phyloP scores from a whole-genome alignment of 768 basidiomycete genomes.

The Stropharia rugosoannulata region DNA sequence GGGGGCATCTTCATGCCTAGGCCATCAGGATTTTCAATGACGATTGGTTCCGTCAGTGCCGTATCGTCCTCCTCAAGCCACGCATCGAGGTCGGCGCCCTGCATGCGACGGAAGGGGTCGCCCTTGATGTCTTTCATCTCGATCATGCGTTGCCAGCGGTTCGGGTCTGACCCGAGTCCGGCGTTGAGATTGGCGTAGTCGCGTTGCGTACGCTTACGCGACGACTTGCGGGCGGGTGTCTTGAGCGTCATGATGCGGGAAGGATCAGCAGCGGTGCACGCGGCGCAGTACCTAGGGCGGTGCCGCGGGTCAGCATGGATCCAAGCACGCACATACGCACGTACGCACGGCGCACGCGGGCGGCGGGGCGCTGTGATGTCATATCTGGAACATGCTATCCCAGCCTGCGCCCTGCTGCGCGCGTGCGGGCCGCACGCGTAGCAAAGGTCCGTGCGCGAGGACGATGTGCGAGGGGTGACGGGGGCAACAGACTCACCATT shows the following conservation, averaged over 20 bases:
- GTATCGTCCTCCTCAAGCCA: slow-evolving; percentile 74
- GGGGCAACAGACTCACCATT: slow-evolving; percentile 54
- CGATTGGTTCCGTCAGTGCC: slow-evolving; percentile 81
- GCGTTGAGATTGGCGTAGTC: slow-evolving; percentile 77
- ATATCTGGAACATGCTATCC: slow-evolving; percentile 12
- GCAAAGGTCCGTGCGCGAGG: background rate
- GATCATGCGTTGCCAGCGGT: slow-evolving; percentile 68
- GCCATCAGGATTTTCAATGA: slow-evolving; percentile 76
- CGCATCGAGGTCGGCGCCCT: slow-evolving; percentile 64
- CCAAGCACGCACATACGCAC: no score
- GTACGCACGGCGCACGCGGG: background rate
- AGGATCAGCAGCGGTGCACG: slow-evolving; percentile 61
- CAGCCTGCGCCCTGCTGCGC: background rate
- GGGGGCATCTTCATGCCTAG: slow-evolving; percentile 91
- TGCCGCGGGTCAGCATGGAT: background rate
- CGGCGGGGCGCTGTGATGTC: slow-evolving; percentile 13
- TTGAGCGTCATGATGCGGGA: slow-evolving; percentile 70
- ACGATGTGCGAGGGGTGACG: background rate
- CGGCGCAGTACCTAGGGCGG: slow-evolving; percentile 61
- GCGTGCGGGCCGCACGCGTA: background rate
- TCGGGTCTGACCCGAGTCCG: slow-evolving; percentile 59
- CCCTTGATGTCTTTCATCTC: slow-evolving; percentile 63
- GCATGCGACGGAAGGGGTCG: slow-evolving; percentile 66
- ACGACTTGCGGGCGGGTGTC: slow-evolving; percentile 77
- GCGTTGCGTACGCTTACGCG: slow-evolving; percentile 68